Conservation (phyloP, 768 basidiomycete genomes). For the Boletus reticulatus region DNA sequence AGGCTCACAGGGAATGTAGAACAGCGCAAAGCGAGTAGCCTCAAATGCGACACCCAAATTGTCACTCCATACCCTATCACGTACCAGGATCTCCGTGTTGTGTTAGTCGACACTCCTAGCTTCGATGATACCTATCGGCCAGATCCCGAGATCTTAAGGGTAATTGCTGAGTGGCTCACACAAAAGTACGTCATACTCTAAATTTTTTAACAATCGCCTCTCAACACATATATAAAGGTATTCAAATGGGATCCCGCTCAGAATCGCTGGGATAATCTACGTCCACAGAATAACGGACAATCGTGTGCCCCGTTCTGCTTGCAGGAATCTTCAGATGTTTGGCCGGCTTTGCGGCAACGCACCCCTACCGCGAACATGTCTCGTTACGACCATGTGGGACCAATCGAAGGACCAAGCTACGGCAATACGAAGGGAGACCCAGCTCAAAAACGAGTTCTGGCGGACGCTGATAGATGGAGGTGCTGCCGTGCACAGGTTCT, state of each 20-base stretch:
- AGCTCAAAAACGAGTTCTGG: slow-evolving; percentile 31
- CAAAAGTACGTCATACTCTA: slow-evolving; percentile 12
- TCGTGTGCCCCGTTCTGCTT: slow-evolving; percentile 30
- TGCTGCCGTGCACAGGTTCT: not conserved
- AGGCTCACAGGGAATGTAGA: not conserved
- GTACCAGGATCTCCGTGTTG: not conserved
- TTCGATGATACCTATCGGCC: slow-evolving; percentile 20
- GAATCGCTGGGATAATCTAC: slow-evolving; percentile 33
- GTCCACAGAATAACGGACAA: slow-evolving; percentile 35
- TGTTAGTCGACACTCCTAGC: slow-evolving; percentile 23
- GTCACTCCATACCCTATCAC: slow-evolving; percentile 1
- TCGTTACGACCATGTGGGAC: slow-evolving; percentile 41
- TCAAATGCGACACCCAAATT: slow-evolving; percentile 10
- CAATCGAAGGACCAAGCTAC: slow-evolving; percentile 12
- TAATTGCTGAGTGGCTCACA: slow-evolving; percentile 17
- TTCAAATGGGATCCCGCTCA: not conserved
- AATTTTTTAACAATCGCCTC: not conserved
- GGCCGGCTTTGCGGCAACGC: slow-evolving; percentile 35
- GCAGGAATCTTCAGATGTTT: slow-evolving; percentile 34
- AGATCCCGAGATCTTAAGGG: slow-evolving; percentile 9
- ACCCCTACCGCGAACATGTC: slow-evolving; percentile 27
- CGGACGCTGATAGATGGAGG: not conserved
- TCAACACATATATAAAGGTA: slow-evolving; percentile 5
- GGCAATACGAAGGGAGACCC: slow-evolving; percentile 14
- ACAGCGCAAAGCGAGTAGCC: not conserved